These are phyloP conservation scores for Crithidia sp. DNA, from an alignment of 208 protist genomes.

Conservation along the genomic window DNA sequence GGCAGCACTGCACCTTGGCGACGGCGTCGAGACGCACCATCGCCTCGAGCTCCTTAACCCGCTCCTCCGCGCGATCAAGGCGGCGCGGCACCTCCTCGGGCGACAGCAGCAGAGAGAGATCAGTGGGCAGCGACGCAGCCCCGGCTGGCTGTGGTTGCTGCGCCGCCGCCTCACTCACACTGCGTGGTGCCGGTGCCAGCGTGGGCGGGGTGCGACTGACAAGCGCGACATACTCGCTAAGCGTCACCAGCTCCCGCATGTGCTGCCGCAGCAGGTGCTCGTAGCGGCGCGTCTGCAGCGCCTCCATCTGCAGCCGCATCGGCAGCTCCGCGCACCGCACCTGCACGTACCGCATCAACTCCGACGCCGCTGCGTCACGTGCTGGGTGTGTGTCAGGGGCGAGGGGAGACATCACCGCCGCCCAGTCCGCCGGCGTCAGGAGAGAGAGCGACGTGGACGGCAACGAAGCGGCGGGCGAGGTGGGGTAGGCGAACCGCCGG, in stretches of 20 bases:
- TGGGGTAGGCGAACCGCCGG: neutral
- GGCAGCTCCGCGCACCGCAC: slow-evolving; percentile 68
- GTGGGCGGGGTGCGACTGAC: slow-evolving; percentile 17
- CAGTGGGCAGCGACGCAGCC: slow-evolving; percentile 21
- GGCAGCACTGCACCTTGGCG: slow-evolving; percentile 38
- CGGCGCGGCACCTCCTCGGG: slow-evolving; percentile 28
- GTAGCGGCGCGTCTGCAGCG: slow-evolving; percentile 57
- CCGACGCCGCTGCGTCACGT: neutral
- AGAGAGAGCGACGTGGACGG: slow-evolving; percentile 22
- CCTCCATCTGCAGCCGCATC: slow-evolving; percentile 78
- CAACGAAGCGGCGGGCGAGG: neutral
- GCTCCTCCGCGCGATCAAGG: slow-evolving; percentile 31
- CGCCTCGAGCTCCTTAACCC: slow-evolving; percentile 46
- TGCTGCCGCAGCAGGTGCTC: slow-evolving; percentile 63
- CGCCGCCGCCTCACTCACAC: neutral
- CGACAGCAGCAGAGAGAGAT: slow-evolving; percentile 22
- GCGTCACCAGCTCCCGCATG: slow-evolving; percentile 65
- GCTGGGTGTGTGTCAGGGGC: neutral
- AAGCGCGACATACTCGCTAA: slow-evolving; percentile 64
- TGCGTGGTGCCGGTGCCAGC: slow-evolving; percentile 2
- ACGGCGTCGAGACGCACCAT: slow-evolving; percentile 31
- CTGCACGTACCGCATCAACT: slow-evolving; percentile 41
- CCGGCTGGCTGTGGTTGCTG: neutral
- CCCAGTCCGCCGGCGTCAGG: slow-evolving; percentile 47
- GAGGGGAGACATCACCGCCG: slow-evolving; percentile 32